Evolutionary conservation across 345 rosid species (phyloP).

Genomic region (Noccaea caerulescens): DNA sequence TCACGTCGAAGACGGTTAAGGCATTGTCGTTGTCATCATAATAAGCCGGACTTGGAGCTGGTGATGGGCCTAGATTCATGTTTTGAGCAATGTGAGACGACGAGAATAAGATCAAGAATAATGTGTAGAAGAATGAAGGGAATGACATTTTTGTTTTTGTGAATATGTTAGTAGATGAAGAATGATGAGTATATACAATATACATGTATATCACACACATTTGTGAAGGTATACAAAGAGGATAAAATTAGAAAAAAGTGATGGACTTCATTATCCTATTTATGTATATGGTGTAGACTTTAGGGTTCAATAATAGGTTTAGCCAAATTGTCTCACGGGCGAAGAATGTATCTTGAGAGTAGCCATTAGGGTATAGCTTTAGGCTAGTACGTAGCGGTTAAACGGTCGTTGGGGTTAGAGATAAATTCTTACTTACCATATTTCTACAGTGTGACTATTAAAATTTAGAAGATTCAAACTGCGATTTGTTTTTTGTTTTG

Average conservation of each 20-base stretch:
- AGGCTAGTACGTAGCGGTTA: neutral
- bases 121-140: conserved; percentile 11
- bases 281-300: conserved; percentile 16
- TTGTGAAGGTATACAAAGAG: conserved; percentile 23
- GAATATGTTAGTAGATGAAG: conserved; percentile 23
- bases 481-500: too few species aligned
- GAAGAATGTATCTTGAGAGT: neutral
- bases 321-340: conserved; percentile 38
- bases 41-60: conserved; percentile 38
- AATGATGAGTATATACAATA: neutral
- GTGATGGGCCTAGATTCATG: conserved; percentile 32
- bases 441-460: neutral
- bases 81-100: neutral
- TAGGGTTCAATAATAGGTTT: conserved; percentile 33
- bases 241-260: conserved; percentile 3
- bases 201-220: neutral
- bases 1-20: conserved; percentile 52
- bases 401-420: neutral
- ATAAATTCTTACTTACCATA: neutral
- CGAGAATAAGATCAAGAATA: conserved; percentile 28
- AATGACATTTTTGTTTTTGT: conserved; percentile 21
- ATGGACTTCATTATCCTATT: conserved; percentile 33
- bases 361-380: neutral
- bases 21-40: conserved; percentile 10
- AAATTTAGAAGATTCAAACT: too few species aligned